Evolutionary conservation across 228 moss, liverwort and hornwort species (phyloP), one percentile per base, ranked within the genome.

Genomic region (Sphagnum magellanicum): DNA sequence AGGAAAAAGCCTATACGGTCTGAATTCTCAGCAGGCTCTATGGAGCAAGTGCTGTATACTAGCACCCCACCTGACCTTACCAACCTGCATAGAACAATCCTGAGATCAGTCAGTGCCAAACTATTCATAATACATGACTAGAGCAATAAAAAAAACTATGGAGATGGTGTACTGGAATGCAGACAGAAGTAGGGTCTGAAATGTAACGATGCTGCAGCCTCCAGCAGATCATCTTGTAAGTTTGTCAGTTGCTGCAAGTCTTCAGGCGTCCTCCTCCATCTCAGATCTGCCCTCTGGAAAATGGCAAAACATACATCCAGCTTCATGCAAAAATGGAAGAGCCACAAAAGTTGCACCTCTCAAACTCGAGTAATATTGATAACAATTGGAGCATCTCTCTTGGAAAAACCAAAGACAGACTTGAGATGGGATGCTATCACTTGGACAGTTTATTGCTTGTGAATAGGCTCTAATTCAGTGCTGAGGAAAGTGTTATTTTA

Each of bases 41-140:
- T 91, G 61, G 90, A 91, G 77, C 90, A 91, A 16, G 88, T 91
- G 76, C 90, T 91, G 73, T 88, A 91, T 4, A 91, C 86, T 11
- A 91, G 73, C 17, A 91, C 77, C 70, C 90, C 90, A 4, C 88
- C 88, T 71, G 85, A 81, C 70, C 83, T 88, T 17, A 91, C 90
- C 79, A 88, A 71, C 73, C 90, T 91, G 60, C 47, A 32, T 32
- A 32, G 32, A 32, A 32, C 32, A 32, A 32, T 32, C 32, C 32
- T 32, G 32, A 3, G 32, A 32, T 32, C 32, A 32, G 32, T 32
- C 32, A 32, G 3, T 32, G 32, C 32, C 2, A 32, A 32, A 32
- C 3, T 32, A 32, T 32, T 32, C 32, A 32, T 32, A 32, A 32
- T 32, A 32, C 32, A 32, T 32, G 32, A 32, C 10, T 6, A 11